Percentiles rank a stretch among this genome's conserved stretches.
Evolutionary conservation across 352 stramenopile species (phyloP).

Genomic region (Globisporangium emineosum): DNA sequence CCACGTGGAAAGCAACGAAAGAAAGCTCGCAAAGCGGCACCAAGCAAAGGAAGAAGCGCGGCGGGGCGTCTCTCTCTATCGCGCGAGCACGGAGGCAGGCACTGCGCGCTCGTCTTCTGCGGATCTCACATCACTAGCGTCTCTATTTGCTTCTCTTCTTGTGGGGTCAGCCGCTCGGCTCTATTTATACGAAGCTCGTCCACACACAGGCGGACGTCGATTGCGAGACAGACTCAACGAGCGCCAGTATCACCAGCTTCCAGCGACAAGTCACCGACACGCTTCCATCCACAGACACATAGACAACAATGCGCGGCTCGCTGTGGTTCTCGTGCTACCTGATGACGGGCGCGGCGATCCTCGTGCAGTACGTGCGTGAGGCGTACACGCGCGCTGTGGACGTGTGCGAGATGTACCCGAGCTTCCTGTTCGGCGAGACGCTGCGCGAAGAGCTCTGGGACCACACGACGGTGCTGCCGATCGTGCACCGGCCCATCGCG

Average conservation of each 20-base stretch:
- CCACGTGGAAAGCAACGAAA: not conserved
- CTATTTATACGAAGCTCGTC: not conserved
- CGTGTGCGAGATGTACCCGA: constrained; percentile 62
- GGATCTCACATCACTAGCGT: too few species aligned
- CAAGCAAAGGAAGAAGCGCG: not conserved
- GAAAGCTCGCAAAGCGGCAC: not conserved
- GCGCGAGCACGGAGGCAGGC: too few species aligned
- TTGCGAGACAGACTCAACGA: not conserved
- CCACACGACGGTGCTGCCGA: constrained; percentile 53
- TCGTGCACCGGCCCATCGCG: constrained; percentile 34
- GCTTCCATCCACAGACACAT: not conserved
- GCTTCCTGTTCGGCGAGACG: constrained; percentile 58
- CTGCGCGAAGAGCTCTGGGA: constrained; percentile 52
- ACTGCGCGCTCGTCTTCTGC: not conserved
- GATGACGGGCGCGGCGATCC: constrained; percentile 32
- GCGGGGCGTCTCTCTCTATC: too few species aligned
- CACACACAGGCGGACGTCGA: too few species aligned
- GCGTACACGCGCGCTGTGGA: constrained; percentile 34
- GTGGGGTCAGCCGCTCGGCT: not conserved
- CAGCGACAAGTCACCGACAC: not conserved
- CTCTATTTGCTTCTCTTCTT: not conserved
- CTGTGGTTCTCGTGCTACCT: constrained; percentile 48
- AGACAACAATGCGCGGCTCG: constrained; percentile 8
- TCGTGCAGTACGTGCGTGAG: constrained; percentile 45
- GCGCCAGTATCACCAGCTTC: not conserved